Percentiles rank a stretch among this genome's conserved stretches.
These are phyloP conservation scores for Yarrowia galli DNA, from an alignment of 1,139 yeast species.

Conservation along the genomic window DNA sequence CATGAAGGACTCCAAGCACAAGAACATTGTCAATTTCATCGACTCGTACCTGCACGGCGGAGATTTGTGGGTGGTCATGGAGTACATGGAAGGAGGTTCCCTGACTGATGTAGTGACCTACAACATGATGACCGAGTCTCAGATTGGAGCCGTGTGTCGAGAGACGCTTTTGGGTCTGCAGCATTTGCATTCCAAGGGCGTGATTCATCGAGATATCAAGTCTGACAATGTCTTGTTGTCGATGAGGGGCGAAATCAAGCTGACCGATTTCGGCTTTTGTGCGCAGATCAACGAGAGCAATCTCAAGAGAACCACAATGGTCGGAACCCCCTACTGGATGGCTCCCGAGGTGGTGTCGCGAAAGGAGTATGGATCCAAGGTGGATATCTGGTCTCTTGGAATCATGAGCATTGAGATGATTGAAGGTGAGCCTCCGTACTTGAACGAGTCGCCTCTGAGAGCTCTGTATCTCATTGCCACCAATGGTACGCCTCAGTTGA, in stretches of 20 bases:
- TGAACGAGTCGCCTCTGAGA: slow-evolving; percentile 91
- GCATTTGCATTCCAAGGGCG: slow-evolving; percentile 91
- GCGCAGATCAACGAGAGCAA: slow-evolving; percentile 92
- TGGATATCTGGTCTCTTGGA: slow-evolving; percentile 96
- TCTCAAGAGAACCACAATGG: slow-evolving; percentile 93
- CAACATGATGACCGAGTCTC: slow-evolving; percentile 96
- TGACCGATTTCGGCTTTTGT: slow-evolving; percentile 81
- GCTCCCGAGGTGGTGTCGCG: slow-evolving; percentile 97
- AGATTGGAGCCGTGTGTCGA: slow-evolving; percentile 93
- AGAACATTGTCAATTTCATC: slow-evolving; percentile 89
- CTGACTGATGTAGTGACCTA: slow-evolving; percentile 95
- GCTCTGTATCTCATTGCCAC: slow-evolving; percentile 94
- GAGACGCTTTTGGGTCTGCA: slow-evolving; percentile 87
- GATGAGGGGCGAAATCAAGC: slow-evolving; percentile 84
- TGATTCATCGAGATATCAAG: slow-evolving; percentile 94
- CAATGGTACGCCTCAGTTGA: slow-evolving; percentile 91
- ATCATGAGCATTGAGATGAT: slow-evolving; percentile 98
- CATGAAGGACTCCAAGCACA: slow-evolving; percentile 92
- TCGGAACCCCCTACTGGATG: slow-evolving; percentile 99
- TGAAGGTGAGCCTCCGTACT: slow-evolving; percentile 98
- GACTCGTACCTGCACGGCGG: slow-evolving; percentile 77
- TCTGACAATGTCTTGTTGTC: slow-evolving; percentile 89
- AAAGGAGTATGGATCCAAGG: slow-evolving; percentile 96
- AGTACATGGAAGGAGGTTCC: slow-evolving; percentile 98
- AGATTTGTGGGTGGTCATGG: slow-evolving; percentile 95